Conservation (phyloP, 148 eudicot species). For the Arbutus unedo region DNA sequence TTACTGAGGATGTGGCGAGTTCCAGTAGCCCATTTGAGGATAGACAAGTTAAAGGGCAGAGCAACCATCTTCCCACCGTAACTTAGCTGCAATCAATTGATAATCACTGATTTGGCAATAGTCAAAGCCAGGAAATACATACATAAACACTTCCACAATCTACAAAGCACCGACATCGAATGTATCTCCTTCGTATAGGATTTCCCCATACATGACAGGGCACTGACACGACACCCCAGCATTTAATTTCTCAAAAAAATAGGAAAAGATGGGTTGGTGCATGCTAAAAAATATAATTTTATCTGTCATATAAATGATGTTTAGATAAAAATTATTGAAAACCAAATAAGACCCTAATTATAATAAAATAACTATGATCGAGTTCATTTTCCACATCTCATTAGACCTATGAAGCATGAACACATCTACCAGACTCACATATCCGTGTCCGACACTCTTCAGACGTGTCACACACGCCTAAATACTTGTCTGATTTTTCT, state of each 20-base stretch:
- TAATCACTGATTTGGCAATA: neutral
- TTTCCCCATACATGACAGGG: neutral
- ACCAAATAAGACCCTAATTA: neutral
- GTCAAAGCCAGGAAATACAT: conserved; percentile 5
- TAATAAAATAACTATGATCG: neutral
- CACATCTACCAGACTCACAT: no score
- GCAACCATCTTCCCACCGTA: conserved; percentile 62
- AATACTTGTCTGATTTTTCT: no score
- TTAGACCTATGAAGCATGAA: neutral
- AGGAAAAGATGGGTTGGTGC: neutral
- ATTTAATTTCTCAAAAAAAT: neutral
- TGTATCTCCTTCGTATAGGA: no score
- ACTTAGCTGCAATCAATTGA: conserved; percentile 47
- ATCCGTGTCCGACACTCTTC: no score
- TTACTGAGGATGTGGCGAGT: conserved; percentile 64
- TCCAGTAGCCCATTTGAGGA: conserved; percentile 72
- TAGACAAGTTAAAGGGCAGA: conserved; percentile 76
- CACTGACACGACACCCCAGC: neutral
- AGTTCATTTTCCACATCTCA: neutral
- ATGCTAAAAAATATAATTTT: neutral
- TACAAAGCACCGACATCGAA: neutral
- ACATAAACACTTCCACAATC: neutral
- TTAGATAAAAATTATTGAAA: neutral
- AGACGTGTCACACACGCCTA: no score
- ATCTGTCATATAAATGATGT: neutral